A percentile compares a stretch with the other conserved stretches of the same genome.
phyloP scores from a whole-genome alignment of 2,329 filamentous ascomycete species.

The Ophiostoma populinum region DNA sequence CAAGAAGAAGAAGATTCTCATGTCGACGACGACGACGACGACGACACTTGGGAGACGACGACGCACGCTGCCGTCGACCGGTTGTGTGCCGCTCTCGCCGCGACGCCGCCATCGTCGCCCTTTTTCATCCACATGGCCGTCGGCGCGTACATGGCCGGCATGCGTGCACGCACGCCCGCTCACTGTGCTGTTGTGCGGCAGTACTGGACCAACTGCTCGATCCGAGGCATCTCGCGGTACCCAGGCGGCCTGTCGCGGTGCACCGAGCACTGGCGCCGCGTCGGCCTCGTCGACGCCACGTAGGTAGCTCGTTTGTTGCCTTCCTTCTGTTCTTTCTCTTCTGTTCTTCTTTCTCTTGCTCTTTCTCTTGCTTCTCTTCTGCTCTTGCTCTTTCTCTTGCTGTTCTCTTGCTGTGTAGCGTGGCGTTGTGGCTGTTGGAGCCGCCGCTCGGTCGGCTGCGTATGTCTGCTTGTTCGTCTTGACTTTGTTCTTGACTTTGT shows the following conservation, averaged over 20 bases:
- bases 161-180: slow-evolving; percentile 16
- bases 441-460: too few relatives aligned
- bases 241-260: slow-evolving; percentile 8
- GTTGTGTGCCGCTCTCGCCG: slow-evolving; percentile 19
- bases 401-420: too few relatives aligned
- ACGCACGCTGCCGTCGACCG: slow-evolving; percentile 17
- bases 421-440: too few relatives aligned
- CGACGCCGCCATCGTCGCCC: slow-evolving; percentile 17
- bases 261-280: slow-evolving; percentile 7
- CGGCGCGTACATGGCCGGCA: slow-evolving; percentile 20
- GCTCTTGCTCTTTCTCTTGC: background rate
- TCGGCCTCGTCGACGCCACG: slow-evolving; percentile 1
- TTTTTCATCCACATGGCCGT: slow-evolving; percentile 24
- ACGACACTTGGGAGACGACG: slow-evolving; percentile 6
- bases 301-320: background rate
- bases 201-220: slow-evolving; percentile 22
- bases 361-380: background rate
- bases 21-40: slow-evolving; percentile 12
- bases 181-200: slow-evolving; percentile 20
- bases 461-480: too few relatives aligned
- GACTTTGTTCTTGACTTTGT: too few relatives aligned
- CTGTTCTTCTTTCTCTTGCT: background rate
- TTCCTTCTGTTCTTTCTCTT: background rate
- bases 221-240: slow-evolving; percentile 22
- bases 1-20: background rate